phyloP scores from a whole-genome alignment of 2,329 filamentous ascomycete species.

The Pseudogymnoascus sp. region DNA sequence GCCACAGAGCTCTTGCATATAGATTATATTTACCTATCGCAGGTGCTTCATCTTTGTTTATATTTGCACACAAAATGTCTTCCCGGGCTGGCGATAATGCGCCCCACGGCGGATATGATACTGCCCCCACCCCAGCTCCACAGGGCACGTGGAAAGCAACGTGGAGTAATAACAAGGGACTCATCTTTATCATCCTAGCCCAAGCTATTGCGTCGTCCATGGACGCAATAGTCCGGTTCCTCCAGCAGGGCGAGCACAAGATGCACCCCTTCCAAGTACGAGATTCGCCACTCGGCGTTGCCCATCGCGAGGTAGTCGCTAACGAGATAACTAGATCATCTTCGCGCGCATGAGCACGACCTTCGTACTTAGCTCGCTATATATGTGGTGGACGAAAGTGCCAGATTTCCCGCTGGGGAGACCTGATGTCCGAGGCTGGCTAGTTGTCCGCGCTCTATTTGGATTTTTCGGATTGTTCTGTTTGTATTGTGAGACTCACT shows the following conservation, averaged over 20 bases:
- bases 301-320: not conserved
- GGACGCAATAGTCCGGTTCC: slow-evolving; percentile 71
- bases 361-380: slow-evolving; percentile 35
- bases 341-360: slow-evolving; percentile 27
- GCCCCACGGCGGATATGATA: not conserved
- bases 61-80: not conserved
- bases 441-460: slow-evolving; percentile 59
- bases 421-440: slow-evolving; percentile 55
- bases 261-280: slow-evolving; percentile 78
- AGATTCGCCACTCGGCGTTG: not conserved
- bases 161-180: slow-evolving; percentile 63
- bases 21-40: not conserved
- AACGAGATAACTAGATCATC: slow-evolving; percentile 30
- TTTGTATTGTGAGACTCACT: slow-evolving; percentile 23
- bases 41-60: not conserved
- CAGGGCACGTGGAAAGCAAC: slow-evolving; percentile 25
- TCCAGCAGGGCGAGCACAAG: slow-evolving; percentile 63
- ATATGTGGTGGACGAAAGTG: slow-evolving; percentile 66
- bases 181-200: slow-evolving; percentile 63
- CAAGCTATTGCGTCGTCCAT: slow-evolving; percentile 78
- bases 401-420: slow-evolving; percentile 65
- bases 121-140: not conserved
- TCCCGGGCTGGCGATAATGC: not conserved
- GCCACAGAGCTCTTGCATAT: not conserved
- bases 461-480: slow-evolving; percentile 75